Percentiles rank a stretch among this genome's conserved stretches.
Conservation (phyloP, 495 filamentous ascomycete genomes). For the Parathielavia appendiculata region DNA sequence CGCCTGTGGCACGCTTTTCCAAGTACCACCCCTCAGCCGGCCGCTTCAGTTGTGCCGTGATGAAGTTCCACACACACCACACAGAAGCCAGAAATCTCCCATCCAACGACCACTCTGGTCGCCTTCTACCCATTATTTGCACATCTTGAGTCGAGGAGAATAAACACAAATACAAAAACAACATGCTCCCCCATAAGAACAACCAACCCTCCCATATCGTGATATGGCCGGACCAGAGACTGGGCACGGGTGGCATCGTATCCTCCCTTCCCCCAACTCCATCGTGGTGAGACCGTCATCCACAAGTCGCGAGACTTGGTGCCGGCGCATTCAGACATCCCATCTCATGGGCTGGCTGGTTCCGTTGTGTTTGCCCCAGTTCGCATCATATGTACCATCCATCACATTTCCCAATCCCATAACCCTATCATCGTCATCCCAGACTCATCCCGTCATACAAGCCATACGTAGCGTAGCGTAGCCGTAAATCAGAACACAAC, state of each 20-base stretch:
- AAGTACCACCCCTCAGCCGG: neutral
- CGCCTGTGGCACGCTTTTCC: neutral
- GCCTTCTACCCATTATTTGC: conserved; percentile 9
- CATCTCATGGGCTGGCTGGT: neutral
- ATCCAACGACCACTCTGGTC: neutral
- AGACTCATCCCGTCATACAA: conserved; percentile 5
- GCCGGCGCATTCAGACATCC: no score
- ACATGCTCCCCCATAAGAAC: neutral
- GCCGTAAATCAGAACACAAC: conserved; percentile 3
- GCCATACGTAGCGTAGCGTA: conserved; percentile 1
- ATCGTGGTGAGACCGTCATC: neutral
- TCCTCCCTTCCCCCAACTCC: neutral
- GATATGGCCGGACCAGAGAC: neutral
- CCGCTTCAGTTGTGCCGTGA: neutral
- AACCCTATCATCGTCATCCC: neutral
- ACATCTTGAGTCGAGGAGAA: neutral
- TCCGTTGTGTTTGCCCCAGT: no score
- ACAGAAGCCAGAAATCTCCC: neutral
- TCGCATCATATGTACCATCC: conserved; percentile 2
- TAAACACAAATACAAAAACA: neutral
- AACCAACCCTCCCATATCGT: conserved; percentile 2
- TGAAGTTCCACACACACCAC: neutral
- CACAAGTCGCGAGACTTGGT: neutral
- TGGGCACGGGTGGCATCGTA: neutral
- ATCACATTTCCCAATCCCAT: neutral